Conservation (phyloP, 1,284 basidiomycete species). For the Volvariella surrecta region DNA sequence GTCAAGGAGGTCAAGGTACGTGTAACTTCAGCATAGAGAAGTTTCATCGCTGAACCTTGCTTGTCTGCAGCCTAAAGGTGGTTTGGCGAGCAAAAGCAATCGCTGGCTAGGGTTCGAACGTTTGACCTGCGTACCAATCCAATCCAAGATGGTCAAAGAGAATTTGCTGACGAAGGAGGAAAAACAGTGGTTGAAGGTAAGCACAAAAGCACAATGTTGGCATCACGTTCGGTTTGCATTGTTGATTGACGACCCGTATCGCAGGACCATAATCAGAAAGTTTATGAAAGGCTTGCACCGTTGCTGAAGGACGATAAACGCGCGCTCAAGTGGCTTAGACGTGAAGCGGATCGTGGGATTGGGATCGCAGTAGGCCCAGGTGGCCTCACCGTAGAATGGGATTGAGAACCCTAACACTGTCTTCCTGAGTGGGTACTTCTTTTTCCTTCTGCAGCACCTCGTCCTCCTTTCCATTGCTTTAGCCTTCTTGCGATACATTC, state of each 20-base stretch:
- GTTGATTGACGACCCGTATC: background rate
- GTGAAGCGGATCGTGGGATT: conserved; percentile 64
- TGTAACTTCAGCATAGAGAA: background rate
- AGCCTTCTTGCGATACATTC: too few relatives aligned
- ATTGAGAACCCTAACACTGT: too few relatives aligned
- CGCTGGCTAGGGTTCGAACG: conserved; percentile 85
- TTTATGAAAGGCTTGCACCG: conserved; percentile 63
- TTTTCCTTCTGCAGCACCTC: too few relatives aligned
- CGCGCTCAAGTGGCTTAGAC: conserved; percentile 74
- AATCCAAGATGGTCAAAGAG: conserved; percentile 85
- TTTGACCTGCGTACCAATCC: conserved; percentile 89
- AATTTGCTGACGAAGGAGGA: conserved; percentile 80
- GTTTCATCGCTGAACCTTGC: conserved; percentile 9
- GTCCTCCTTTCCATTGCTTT: too few relatives aligned
- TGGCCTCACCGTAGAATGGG: conserved; percentile 71
- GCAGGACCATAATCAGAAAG: conserved; percentile 80
- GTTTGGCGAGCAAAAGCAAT: conserved; percentile 51
- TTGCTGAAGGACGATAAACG: conserved; percentile 73
- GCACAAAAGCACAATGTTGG: conserved; percentile 9
- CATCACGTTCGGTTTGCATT: conserved; percentile 4
- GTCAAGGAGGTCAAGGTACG: conserved; percentile 60
- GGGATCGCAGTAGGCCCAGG: conserved; percentile 57
- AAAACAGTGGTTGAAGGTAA: conserved; percentile 82
- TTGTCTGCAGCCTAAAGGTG: conserved; percentile 50
- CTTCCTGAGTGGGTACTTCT: too few relatives aligned